These are phyloP conservation scores for Areca catechu DNA, from an alignment of 176 grass and related monocot species.

Conservation along the genomic window DNA sequence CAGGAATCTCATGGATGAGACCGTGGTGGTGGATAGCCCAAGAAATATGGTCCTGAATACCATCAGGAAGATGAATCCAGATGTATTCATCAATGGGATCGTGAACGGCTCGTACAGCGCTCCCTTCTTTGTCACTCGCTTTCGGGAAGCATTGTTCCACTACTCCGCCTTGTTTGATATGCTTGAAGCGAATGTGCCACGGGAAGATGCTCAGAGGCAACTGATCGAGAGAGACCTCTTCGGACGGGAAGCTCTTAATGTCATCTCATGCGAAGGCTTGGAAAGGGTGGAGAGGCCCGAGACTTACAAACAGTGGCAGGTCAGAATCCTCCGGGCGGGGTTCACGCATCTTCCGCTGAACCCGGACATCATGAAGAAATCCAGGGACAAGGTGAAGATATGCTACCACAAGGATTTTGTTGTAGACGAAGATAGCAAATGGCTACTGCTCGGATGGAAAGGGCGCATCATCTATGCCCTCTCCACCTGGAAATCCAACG, in stretches of 20 bases:
- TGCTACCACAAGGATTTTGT: slow-evolving; percentile 84
- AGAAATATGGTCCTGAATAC: slow-evolving; percentile 72
- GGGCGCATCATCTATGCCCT: slow-evolving; percentile 67
- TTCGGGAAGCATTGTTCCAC: slow-evolving; percentile 77
- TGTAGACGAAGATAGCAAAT: slow-evolving; percentile 62
- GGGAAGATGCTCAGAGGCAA: slow-evolving; percentile 55
- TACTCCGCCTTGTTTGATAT: slow-evolving; percentile 78
- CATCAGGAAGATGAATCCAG: slow-evolving; percentile 84
- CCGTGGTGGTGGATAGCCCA: slow-evolving; percentile 61
- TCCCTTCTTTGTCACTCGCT: slow-evolving; percentile 86
- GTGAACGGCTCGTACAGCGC: slow-evolving; percentile 76
- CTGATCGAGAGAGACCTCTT: slow-evolving; percentile 66
- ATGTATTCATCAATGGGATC: slow-evolving; percentile 60
- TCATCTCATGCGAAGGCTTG: slow-evolving; percentile 83
- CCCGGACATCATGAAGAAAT: slow-evolving; percentile 66
- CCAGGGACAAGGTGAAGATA: slow-evolving; percentile 43
- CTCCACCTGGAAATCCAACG: slow-evolving; percentile 62
- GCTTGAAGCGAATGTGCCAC: slow-evolving; percentile 66
- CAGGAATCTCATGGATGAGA: slow-evolving; percentile 79
- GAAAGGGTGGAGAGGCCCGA: slow-evolving; percentile 93
- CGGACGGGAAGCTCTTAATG: slow-evolving; percentile 54
- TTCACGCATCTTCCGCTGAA: slow-evolving; percentile 72
- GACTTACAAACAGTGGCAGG: slow-evolving; percentile 86
- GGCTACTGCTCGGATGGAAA: slow-evolving; percentile 95
- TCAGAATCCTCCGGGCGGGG: slow-evolving; percentile 56